These are phyloP conservation scores for Phanerochaete carnosa DNA, from an alignment of 768 basidiomycete genomes.

Conservation along the genomic window DNA sequence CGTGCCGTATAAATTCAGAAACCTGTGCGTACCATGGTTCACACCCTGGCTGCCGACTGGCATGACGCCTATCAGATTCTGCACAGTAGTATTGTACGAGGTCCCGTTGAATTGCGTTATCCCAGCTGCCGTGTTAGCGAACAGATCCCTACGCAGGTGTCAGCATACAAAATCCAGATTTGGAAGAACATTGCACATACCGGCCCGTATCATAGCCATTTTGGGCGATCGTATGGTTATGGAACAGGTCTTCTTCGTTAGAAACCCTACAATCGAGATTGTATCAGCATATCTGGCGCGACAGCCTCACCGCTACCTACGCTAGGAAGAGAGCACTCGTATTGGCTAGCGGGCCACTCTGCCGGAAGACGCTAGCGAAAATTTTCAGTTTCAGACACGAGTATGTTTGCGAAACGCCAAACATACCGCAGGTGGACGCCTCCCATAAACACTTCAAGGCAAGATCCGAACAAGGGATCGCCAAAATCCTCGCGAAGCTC, in stretches of 20 bases:
- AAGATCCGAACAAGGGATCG: constrained; percentile 33
- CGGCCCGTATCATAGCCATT: constrained; percentile 50
- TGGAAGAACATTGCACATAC: constrained; percentile 20
- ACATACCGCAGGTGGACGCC: constrained; percentile 35
- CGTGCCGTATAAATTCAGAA: too few species aligned
- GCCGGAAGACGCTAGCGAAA: constrained; percentile 27
- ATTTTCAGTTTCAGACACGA: too few species aligned
- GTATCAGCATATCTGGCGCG: not conserved
- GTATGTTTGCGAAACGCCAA: not conserved
- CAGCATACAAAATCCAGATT: too few species aligned
- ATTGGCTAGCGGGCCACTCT: constrained; percentile 51
- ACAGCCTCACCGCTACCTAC: constrained; percentile 28
- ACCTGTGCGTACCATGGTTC: constrained; percentile 47
- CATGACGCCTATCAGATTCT: constrained; percentile 53
- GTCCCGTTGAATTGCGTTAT: constrained; percentile 38
- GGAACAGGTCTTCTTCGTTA: constrained; percentile 34
- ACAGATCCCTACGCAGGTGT: constrained; percentile 26
- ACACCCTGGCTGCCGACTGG: constrained; percentile 46
- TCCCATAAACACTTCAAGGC: constrained; percentile 40
- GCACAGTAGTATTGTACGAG: constrained; percentile 43
- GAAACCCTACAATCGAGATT: constrained; percentile 37
- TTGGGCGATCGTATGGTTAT: constrained; percentile 40
- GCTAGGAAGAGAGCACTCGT: constrained; percentile 56
- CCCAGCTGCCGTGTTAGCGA: constrained; percentile 39
- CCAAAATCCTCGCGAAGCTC: constrained; percentile 43